A percentile compares a stretch with the other conserved stretches of the same genome.
Conservation (phyloP, 2,329 filamentous ascomycete species). For the Xylaria digitata region DNA sequence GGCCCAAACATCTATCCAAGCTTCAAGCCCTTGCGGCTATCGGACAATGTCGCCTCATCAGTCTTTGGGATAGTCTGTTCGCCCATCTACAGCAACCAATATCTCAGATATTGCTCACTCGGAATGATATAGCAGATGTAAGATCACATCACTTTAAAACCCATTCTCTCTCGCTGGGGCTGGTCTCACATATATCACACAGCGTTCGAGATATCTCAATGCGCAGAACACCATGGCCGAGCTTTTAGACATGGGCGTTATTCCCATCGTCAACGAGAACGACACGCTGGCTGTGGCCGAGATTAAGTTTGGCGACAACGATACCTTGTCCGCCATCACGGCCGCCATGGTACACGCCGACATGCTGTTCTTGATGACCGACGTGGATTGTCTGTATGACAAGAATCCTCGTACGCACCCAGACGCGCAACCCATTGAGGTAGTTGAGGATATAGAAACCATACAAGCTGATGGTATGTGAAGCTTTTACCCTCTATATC, state of each 20-base stretch:
- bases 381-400: constrained; percentile 97
- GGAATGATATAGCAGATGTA: constrained; percentile 96
- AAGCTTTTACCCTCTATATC: neutral
- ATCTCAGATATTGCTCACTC: constrained; percentile 91
- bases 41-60: constrained; percentile 94
- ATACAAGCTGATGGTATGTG: constrained; percentile 80
- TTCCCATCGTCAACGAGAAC: constrained; percentile 99
- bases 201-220: constrained; percentile 94
- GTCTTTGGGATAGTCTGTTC: constrained; percentile 94
- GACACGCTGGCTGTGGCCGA: constrained; percentile 96
- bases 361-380: constrained; percentile 97
- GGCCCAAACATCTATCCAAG: constrained; percentile 89
- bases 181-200: constrained; percentile 31
- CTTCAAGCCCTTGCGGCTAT: constrained; percentile 95
- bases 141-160: constrained; percentile 45
- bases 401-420: constrained; percentile 90
- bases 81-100: constrained; percentile 88
- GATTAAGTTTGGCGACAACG: constrained; percentile 99
- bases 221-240: constrained; percentile 95
- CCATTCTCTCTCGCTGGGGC: neutral
- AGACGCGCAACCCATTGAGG: constrained; percentile 88
- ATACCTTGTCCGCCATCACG: constrained; percentile 95
- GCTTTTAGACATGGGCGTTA: constrained; percentile 91
- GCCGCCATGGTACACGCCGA: constrained; percentile 98
- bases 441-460: constrained; percentile 87